Evolutionary conservation across 495 filamentous ascomycete species (phyloP).

Genomic region (Barbatosphaeria neglecta): DNA sequence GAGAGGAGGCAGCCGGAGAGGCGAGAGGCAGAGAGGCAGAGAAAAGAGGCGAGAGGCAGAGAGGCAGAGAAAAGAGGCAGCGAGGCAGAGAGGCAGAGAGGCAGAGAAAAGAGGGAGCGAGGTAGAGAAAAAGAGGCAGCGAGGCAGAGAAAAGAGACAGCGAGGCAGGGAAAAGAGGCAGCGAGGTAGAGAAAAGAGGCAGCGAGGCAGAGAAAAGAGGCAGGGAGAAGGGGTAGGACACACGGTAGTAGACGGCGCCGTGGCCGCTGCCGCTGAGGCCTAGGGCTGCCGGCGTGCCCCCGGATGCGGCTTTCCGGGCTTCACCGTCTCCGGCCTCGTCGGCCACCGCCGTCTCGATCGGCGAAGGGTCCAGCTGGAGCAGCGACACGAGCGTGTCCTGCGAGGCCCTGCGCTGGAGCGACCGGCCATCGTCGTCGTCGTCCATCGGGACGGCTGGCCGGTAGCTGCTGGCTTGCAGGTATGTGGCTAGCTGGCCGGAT

Average conservation of each 20-base stretch:
- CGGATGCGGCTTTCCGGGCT: constrained; percentile 28
- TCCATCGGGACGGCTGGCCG: no score
- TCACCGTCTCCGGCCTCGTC: constrained; percentile 50
- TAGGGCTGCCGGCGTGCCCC: constrained; percentile 19
- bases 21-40: constrained; percentile 3
- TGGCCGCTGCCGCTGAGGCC: constrained; percentile 45
- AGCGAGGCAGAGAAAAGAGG: constrained; percentile 6
- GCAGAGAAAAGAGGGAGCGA: constrained; percentile 1
- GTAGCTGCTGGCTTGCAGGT: no score
- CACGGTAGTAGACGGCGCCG: constrained; percentile 53
- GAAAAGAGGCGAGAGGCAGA: constrained; percentile 4
- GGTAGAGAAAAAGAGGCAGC: no score
- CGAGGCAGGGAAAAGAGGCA: no score
- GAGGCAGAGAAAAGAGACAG: no score
- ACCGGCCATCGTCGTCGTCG: constrained; percentile 14
- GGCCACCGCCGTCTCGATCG: constrained; percentile 51
- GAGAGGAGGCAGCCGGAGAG: no score
- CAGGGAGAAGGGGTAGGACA: constrained; percentile 8
- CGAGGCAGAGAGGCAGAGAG: no score
- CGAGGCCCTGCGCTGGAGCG: constrained; percentile 25
- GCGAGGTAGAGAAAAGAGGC: not conserved
- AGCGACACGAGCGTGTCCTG: constrained; percentile 51
- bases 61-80: constrained; percentile 2
- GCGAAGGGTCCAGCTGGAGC: constrained; percentile 68
- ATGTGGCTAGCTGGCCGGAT: no score